Percentiles rank a stretch among this genome's conserved stretches.
These are phyloP conservation scores for Scenedesmus sp. DNA, from an alignment of 163 green algal species.

Conservation along the genomic window DNA sequence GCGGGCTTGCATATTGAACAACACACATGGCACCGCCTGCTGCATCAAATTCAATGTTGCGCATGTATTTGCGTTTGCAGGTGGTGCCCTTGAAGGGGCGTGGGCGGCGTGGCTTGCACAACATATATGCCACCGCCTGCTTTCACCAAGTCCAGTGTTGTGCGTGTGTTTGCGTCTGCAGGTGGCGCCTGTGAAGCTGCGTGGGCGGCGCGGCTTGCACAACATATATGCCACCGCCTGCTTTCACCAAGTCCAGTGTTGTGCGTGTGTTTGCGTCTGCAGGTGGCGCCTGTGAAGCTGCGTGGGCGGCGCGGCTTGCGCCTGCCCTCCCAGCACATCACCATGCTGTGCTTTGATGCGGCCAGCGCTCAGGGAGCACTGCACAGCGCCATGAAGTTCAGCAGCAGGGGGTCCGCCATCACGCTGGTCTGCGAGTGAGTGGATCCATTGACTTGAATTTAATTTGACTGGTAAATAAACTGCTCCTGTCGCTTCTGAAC, in stretches of 20 bases:
- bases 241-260: background rate
- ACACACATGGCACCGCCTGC: too few relatives aligned
- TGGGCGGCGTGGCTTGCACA: background rate
- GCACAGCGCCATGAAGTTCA: constrained; percentile 10
- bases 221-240: too few relatives aligned
- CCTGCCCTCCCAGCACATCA: constrained; percentile 13
- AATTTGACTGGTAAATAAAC: too few relatives aligned
- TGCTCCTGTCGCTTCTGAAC: background rate
- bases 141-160: background rate
- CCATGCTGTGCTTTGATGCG: constrained; percentile 35
- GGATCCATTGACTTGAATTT: too few relatives aligned
- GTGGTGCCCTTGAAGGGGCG: background rate
- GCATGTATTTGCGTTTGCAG: background rate
- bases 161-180: background rate
- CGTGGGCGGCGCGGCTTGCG: background rate
- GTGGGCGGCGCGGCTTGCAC: background rate
- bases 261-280: background rate
- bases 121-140: too few relatives aligned
- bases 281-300: background rate
- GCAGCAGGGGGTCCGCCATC: constrained; percentile 7
- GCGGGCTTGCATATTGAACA: background rate
- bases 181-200: background rate
- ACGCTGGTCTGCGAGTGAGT: constrained; percentile 40
- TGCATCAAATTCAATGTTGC: too few relatives aligned
- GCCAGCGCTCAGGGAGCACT: background rate